These are phyloP conservation scores for Euphorbia pulcherrima DNA, from an alignment of 345 rosid genomes.

Conservation along the genomic window DNA sequence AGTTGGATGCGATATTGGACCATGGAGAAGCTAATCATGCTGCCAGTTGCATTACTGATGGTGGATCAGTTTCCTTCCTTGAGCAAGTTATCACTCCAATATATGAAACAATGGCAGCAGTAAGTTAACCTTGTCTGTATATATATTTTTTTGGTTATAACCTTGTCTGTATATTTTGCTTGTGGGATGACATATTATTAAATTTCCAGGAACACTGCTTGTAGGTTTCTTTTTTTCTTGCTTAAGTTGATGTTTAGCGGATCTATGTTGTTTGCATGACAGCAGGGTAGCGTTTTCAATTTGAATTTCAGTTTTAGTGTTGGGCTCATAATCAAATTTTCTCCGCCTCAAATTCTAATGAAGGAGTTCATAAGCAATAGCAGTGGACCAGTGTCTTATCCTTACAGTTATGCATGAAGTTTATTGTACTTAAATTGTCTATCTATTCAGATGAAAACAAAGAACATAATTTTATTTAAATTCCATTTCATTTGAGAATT, in stretches of 20 bases:
- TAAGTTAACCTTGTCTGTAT: conserved; percentile 36
- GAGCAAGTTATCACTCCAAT: conserved; percentile 71
- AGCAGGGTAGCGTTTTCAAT: neutral
- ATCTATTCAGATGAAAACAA: neutral
- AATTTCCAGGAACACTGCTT: neutral
- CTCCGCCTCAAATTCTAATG: neutral
- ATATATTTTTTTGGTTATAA: no score
- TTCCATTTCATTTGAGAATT: neutral
- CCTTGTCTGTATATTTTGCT: neutral
- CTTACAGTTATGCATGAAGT: neutral
- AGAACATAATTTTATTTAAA: no score
- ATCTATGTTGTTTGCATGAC: neutral
- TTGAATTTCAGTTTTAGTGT: neutral
- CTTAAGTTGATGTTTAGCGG: neutral
- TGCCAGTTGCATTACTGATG: conserved; percentile 51
- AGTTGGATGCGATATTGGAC: conserved; percentile 84
- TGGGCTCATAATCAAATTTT: neutral
- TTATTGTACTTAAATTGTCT: neutral
- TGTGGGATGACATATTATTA: neutral
- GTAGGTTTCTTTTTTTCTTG: neutral
- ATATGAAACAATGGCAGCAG: conserved; percentile 54
- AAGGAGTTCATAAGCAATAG: neutral
- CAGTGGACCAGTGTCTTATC: neutral
- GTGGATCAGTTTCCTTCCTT: conserved; percentile 76
- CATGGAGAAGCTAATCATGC: conserved; percentile 76